A percentile compares a stretch with the other conserved stretches of the same genome.
Evolutionary conservation across 2,329 filamentous ascomycete species (phyloP).

Genomic region (Parastagonospora avenae): DNA sequence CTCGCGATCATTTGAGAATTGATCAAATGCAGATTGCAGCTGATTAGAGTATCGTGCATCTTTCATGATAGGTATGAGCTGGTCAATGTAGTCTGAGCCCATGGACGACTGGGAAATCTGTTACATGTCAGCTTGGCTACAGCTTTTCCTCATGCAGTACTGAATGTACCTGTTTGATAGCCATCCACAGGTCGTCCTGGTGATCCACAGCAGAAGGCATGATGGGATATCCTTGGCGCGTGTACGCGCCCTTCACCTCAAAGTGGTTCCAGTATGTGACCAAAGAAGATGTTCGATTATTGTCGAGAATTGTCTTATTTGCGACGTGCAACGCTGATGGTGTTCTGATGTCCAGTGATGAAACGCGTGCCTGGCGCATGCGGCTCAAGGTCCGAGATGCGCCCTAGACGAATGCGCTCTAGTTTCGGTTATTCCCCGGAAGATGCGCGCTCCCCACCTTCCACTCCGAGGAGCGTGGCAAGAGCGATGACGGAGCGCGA

Average conservation of each 20-base stretch:
- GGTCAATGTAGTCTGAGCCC: constrained; percentile 92
- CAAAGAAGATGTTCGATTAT: not conserved
- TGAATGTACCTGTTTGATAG: constrained; percentile 55
- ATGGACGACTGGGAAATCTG: constrained; percentile 93
- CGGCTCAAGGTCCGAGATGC: constrained; percentile 4
- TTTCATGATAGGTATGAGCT: constrained; percentile 90
- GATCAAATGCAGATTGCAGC: constrained; percentile 77
- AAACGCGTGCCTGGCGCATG: constrained; percentile 23
- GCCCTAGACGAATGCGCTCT: constrained; percentile 1
- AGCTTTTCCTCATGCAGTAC: not conserved
- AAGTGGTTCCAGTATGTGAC: no score
- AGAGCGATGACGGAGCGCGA: constrained; percentile 34
- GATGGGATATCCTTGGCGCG: constrained; percentile 15
- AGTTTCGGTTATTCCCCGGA: constrained; percentile 11
- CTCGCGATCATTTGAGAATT: constrained; percentile 86
- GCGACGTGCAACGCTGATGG: not conserved
- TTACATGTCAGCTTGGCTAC: constrained; percentile 12
- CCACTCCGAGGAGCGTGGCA: constrained; percentile 16
- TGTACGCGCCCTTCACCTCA: not conserved
- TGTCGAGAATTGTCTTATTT: not conserved
- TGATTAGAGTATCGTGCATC: constrained; percentile 81
- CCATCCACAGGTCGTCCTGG: constrained; percentile 54
- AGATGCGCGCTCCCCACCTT: constrained; percentile 16
- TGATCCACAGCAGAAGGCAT: constrained; percentile 49
- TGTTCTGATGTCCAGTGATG: constrained; percentile 6